These are phyloP conservation scores for Eimeria falciformis DNA, from an alignment of 169 alveolate species.

Conservation along the genomic window DNA sequence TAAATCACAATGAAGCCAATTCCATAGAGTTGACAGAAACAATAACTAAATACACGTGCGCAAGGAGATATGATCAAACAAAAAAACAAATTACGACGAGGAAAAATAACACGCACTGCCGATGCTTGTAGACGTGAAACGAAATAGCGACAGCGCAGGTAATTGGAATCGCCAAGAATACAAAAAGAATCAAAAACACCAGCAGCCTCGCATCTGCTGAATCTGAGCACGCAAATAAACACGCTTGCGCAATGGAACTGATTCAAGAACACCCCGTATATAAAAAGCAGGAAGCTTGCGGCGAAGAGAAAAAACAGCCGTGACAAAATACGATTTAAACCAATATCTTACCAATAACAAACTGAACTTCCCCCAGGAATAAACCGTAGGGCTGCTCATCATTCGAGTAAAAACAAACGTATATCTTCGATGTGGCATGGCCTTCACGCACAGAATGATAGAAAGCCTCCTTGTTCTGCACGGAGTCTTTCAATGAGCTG, in stretches of 20 bases:
- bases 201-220: constrained; percentile 63
- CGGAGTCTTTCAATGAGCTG: constrained; percentile 18
- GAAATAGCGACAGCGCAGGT: constrained; percentile 52
- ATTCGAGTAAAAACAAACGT: constrained; percentile 55
- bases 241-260: neutral
- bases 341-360: constrained; percentile 41
- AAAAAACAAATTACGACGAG: neutral
- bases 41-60: neutral
- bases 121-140: constrained; percentile 52
- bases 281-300: no score
- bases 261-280: no score
- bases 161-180: constrained; percentile 45
- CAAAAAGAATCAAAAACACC: constrained; percentile 54
- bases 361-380: constrained; percentile 57
- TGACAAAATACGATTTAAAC: no score
- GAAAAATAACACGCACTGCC: constrained; percentile 6
- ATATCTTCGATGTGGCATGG: constrained; percentile 46
- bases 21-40: no score
- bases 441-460: constrained; percentile 15
- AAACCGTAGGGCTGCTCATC: constrained; percentile 56
- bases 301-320: no score
- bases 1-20: no score
- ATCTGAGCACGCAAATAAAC: neutral
- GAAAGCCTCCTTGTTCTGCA: constrained; percentile 30
- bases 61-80: neutral